phyloP scores from a whole-genome alignment of 305 asterid genomes.

The Fraxinus sp. region DNA sequence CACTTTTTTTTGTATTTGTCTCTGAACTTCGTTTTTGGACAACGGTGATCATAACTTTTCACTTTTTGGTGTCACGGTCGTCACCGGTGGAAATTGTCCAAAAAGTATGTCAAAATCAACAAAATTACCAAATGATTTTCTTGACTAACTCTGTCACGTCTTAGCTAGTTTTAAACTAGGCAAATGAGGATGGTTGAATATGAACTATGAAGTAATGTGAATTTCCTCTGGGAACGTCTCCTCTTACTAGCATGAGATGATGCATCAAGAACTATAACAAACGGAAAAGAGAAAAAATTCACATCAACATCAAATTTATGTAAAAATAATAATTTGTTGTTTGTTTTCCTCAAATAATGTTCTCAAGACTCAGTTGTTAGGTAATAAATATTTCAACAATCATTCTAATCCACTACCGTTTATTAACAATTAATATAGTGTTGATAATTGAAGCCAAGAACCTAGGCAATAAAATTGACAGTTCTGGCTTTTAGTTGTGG shows the following conservation, averaged over 20 bases:
- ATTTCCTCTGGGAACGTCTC: neutral
- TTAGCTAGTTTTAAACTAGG: neutral
- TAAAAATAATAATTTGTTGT: neutral
- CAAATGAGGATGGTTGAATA: neutral
- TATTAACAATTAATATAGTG: neutral
- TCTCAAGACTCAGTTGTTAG: neutral
- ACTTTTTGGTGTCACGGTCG: neutral
- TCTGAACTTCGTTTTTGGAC: neutral
- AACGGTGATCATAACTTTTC: too few relatives aligned
- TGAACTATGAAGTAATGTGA: neutral
- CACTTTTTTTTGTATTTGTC: neutral
- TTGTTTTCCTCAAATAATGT: neutral
- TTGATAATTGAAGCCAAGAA: neutral
- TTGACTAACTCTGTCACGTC: neutral
- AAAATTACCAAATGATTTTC: neutral
- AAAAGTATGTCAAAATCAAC: neutral
- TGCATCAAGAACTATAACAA: neutral
- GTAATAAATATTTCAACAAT: neutral
- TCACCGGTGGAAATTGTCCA: neutral
- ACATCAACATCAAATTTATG: too few relatives aligned
- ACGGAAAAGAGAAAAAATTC: neutral
- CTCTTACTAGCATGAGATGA: neutral
- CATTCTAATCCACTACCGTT: neutral
- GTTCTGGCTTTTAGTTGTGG: neutral
- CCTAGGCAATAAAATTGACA: slow-evolving; percentile 7